These are phyloP conservation scores for Mortierella sp. DNA, from an alignment of 371 early-diverging fungal genomes.

Conservation along the genomic window DNA sequence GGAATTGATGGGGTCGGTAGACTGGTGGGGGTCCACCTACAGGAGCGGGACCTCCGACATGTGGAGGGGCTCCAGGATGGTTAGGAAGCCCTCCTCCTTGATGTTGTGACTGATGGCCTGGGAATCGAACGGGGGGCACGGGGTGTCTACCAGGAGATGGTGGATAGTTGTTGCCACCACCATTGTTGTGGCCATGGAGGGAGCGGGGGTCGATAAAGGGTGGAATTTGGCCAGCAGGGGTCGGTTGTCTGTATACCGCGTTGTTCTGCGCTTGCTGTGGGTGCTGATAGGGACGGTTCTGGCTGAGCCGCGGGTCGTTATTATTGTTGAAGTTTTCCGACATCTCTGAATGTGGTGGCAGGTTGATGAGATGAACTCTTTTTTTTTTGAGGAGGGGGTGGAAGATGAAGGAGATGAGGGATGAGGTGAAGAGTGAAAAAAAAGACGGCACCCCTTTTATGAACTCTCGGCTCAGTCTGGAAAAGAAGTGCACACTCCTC, in stretches of 20 bases:
- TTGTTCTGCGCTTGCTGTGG: constrained; percentile 4
- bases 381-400: background rate
- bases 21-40: constrained; percentile 28
- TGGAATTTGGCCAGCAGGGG: constrained; percentile 33
- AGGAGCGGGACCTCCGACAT: background rate
- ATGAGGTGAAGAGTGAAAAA: background rate
- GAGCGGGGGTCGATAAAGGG: constrained; percentile 25
- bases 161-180: background rate
- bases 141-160: constrained; percentile 23
- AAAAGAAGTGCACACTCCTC: background rate
- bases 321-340: constrained; percentile 5
- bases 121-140: constrained; percentile 31
- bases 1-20: constrained; percentile 35
- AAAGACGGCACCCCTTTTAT: background rate
- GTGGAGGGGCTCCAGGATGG: background rate
- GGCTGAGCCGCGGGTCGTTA: constrained; percentile 33
- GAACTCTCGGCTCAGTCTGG: too few relatives aligned
- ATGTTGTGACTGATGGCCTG: constrained; percentile 27
- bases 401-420: background rate
- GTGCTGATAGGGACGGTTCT: constrained; percentile 10
- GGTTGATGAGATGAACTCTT: background rate
- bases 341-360: background rate
- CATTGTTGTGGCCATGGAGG: background rate
- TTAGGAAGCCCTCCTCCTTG: background rate
- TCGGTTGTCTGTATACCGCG: background rate